Evolutionary conservation across 2,329 filamentous ascomycete genomes (phyloP), one percentile per base, ranked within the genome.

Genomic region (Penicillium sp.): DNA sequence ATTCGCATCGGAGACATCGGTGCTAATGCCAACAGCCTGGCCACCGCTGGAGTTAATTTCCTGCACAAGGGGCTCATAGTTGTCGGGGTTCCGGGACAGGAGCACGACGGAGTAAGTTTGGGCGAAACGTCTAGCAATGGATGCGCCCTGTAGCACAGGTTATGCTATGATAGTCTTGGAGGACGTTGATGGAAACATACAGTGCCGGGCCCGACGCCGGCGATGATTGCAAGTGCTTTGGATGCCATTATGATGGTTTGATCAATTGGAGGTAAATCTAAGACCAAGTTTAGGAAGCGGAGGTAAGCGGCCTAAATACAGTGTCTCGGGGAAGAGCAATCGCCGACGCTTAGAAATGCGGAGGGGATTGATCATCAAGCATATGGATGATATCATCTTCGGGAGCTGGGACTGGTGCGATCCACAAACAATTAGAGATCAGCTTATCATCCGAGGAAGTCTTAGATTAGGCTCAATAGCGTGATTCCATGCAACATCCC

Each of bases 31-130:
- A 16, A 85, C 68, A 0, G 83, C 83, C 49, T 80, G 78, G 1
- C 83, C 83, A 48, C 83, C 83, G 6, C 62, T 69, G 20, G 70
- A 64, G 62, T 83, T 84, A 71, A 87, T 86, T 56, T 86, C 82
- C 35, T 79, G 64, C 14, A 82, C 81, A 1, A 85, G 65, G 1
- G 72, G 65, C 27, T 80, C 72, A 64, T 77, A 86, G 68, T 77
- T 85, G 11, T 77, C 74, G 1, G 82, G 76, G 20, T 78, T 84
- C 39, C 83, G 77, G 4, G 82, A 81, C 1, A 87, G 75, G 2
- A 85, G 71, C 1, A 82, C 80, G 24, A 86, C 79, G 0, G 81
- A 79, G 63, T 87, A 87, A 6, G 73, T 56, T 54, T 78, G 65
- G 28, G 81, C 80, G 61, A 87, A 87, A 51, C 76, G 79, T 49